Evolutionary conservation across 192 early-diverging fungal genomes (phyloP), one percentile per base, ranked within the genome.

Genomic region (Rhizophlyctis rosea): DNA sequence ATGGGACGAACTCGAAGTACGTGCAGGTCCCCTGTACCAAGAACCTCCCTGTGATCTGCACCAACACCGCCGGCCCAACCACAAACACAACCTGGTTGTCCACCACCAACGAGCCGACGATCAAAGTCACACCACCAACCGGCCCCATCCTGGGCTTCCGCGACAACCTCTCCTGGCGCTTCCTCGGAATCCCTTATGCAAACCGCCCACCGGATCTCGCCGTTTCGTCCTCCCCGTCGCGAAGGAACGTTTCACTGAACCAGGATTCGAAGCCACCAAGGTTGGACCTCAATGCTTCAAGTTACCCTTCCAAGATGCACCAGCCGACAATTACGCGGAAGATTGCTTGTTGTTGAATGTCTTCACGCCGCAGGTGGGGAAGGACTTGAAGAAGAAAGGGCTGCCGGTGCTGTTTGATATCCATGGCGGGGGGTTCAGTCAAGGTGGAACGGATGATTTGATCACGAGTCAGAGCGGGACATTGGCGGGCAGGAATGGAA

Each of bases 351-450:
- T 54, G 29, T 35, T 76, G 39, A 71, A 76, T 54, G 34, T 64
- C 3, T 64, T 25, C 27, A 24, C 35, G 51, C 51, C 62, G 7
- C 9, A 13, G 39, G 39, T 44, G 7, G 39, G 39, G 39, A n/a
- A n/a, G n/a, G n/a, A n/a, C n/a, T n/a, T n/a, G n/a, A 44, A 44
- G 9, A 44, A 7, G 9, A 13, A 7, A 18, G 18, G 39, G 7
- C 18, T 44, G 39, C 39, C 39, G 39, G 87, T 89, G 2, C 68
- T 85, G 62, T 74, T 87, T 3, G 87, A 67, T 52, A 73, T 88
- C 25, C 81, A 88, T 47, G 81, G 82, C 13, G 87, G 86, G 23
- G 73, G 68, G 27, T 86, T 76, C 59, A 68, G 64, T 30, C 67
- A 53, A 36, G 83, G 83, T 32, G 39, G 39, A 13, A 44, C 18